Base-by-base conservation (phyloP, 768 basidiomycete species). In the Lentinus tigrinus region DNA sequence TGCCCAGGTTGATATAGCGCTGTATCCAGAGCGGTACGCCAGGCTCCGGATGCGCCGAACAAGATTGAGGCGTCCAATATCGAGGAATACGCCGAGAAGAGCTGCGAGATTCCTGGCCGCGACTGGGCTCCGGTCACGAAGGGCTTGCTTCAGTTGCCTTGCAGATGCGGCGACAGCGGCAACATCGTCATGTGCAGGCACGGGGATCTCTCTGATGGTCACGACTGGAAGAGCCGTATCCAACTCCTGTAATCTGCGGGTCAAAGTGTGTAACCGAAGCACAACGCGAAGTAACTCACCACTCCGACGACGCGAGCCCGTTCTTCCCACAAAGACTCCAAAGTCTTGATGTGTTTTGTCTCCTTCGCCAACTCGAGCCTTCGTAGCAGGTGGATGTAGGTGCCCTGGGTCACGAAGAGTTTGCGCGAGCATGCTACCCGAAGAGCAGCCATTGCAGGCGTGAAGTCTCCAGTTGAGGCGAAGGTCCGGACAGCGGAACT, bases 1-100 rank as follows among this genome's bases (percentile, higher is more conserved):
- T 16, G 62, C 58, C 70, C 70, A 71, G 13, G 44, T 52, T 7
- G 58, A 27, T 27, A 67, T 59, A 26, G 50, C 14, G 5, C 70
- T 24, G 68, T 75, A 28, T 26, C 73, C 19, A 76, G 77, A 57
- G 54, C 54, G 8, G 74, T 78, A 47, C 72, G 75, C 19, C 84
- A 85, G 37, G 83, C 83, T 23, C 77, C 80, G 40, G 85, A 88
- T 17, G 77, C 80, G 47, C 85, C 86, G 13, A 83, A 88, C 57
- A 77, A 75, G 8, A 84, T 80, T n/a, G 85, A 87, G 66, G 82
- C 89, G 59, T 85, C 86, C 36, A 87, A 27, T 24, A 19, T 10
- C 21, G 27, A 61, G 60, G 57, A 60, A 65, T 10, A 52, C 28
- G 14, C 58, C 42, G 36, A 69, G 61, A 26, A 68, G 57, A 9